Evolutionary conservation across 495 filamentous ascomycete species (phyloP).

Genomic region (Beverwykella pulmonaria): DNA sequence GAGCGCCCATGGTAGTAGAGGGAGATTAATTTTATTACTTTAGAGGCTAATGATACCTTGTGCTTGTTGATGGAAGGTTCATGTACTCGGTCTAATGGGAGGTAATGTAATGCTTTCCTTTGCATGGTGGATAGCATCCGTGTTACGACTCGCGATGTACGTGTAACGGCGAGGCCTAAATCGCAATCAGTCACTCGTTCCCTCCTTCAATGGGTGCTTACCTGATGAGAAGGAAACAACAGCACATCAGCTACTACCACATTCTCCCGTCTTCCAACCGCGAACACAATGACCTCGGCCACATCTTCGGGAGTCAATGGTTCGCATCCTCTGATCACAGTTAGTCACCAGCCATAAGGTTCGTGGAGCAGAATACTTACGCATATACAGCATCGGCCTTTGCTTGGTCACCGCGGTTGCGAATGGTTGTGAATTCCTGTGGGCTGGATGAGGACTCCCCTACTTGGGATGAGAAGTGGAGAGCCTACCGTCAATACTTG

Average conservation of each 20-base stretch:
- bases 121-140: too few species aligned
- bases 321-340: constrained; percentile 64
- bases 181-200: background rate
- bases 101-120: background rate
- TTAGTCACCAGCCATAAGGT: background rate
- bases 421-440: constrained; percentile 87
- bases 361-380: background rate
- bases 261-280: constrained; percentile 84
- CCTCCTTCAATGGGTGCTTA: constrained; percentile 42
- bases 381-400: constrained; percentile 93
- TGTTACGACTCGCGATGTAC: background rate
- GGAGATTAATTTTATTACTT: too few species aligned
- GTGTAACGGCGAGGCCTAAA: background rate
- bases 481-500: constrained; percentile 78
- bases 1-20: too few species aligned
- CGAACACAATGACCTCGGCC: constrained; percentile 90
- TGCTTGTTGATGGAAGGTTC: background rate
- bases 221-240: constrained; percentile 90
- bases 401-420: constrained; percentile 85
- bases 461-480: background rate
- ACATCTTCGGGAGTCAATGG: constrained; percentile 94
- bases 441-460: background rate
- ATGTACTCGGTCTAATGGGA: background rate
- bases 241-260: constrained; percentile 92
- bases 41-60: background rate